phyloP scores from a whole-genome alignment of 306 rosid species.

The Quercus robur region DNA sequence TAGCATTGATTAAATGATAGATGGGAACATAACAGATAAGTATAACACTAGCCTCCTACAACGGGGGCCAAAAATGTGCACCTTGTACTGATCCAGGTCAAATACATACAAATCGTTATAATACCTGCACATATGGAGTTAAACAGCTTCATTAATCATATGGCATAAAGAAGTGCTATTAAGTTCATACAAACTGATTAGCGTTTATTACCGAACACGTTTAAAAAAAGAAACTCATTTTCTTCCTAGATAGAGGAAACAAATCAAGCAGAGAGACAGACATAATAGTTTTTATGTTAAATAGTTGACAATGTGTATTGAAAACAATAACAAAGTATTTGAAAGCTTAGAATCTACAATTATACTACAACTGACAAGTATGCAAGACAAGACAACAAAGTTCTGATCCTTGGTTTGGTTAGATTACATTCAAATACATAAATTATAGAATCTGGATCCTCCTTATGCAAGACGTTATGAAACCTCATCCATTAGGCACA shows the following conservation, averaged over 20 bases:
- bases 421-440: conserved; percentile 8
- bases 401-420: conserved; percentile 11
- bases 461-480: conserved; percentile 5
- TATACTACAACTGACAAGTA: not conserved
- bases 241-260: not conserved
- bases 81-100: conserved; percentile 96
- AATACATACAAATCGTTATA: conserved; percentile 84
- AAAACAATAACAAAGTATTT: not conserved
- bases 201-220: not conserved
- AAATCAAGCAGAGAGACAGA: conserved; percentile 3
- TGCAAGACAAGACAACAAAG: not conserved
- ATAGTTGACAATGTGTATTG: conserved; percentile 4
- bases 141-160: conserved; percentile 13
- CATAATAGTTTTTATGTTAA: conserved; percentile 7
- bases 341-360: conserved; percentile 1
- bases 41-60: conserved; percentile 2
- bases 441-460: not conserved
- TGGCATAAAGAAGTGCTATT: conserved; percentile 6
- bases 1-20: conserved; percentile 1
- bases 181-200: conserved; percentile 14
- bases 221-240: conserved; percentile 6
- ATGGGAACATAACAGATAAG: conserved; percentile 2
- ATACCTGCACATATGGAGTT: conserved; percentile 61
- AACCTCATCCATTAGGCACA: not conserved
- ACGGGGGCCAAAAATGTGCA: conserved; percentile 25